Conservation (phyloP, 331 rosid species). For the Rhamnella rubrinervis region DNA sequence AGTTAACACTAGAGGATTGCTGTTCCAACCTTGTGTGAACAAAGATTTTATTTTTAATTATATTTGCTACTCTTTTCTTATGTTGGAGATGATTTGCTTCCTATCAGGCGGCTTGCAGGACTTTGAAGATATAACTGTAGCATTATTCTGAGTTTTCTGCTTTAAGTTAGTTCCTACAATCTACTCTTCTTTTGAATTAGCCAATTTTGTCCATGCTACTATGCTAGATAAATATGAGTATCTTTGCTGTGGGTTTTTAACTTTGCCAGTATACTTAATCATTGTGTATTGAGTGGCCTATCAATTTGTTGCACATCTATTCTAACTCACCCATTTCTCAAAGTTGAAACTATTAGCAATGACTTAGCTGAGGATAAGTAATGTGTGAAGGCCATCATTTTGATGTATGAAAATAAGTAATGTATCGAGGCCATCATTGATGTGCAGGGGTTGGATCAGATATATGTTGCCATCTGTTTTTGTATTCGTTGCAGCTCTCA, state of each 20-base stretch:
- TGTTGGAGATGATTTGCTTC: not conserved
- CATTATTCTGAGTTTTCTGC: not conserved
- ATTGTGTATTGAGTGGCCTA: not conserved
- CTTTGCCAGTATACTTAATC: too few species aligned
- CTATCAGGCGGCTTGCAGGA: not conserved
- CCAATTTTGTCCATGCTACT: not conserved
- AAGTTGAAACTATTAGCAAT: conserved; percentile 12
- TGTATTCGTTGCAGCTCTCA: conserved; percentile 49
- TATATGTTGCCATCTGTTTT: conserved; percentile 64
- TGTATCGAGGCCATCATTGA: conserved; percentile 7
- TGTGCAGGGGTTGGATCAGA: conserved; percentile 86
- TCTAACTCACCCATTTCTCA: not conserved
- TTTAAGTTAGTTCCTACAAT: not conserved
- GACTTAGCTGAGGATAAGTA: conserved; percentile 3
- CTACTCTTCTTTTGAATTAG: not conserved
- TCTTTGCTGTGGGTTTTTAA: too few species aligned
- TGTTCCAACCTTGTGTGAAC: too few species aligned
- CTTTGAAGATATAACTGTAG: not conserved
- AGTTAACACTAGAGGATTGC: too few species aligned
- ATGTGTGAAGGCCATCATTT: conserved; percentile 1
- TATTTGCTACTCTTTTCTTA: not conserved
- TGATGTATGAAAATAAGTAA: conserved; percentile 17
- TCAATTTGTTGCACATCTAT: not conserved
- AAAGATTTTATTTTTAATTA: not conserved
- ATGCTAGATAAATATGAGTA: not conserved